Percentiles rank a stretch among this genome's conserved stretches.
Conservation (phyloP, 441 rosid species). For the Bocquillonia castaneifolia region DNA sequence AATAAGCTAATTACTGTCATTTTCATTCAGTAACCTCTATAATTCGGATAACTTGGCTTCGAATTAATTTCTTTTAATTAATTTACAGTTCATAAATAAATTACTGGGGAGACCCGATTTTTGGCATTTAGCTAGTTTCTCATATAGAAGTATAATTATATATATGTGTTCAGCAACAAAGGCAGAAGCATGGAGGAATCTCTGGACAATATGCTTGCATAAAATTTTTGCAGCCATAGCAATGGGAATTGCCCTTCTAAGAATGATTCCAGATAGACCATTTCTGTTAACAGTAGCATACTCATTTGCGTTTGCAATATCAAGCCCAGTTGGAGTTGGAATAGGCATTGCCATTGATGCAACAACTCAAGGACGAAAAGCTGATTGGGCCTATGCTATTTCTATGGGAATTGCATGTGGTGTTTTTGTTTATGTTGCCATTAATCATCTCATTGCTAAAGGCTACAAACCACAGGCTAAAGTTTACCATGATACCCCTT, state of each 20-base stretch:
- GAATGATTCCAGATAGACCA: slow-evolving; percentile 69
- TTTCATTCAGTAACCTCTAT: too few relatives aligned
- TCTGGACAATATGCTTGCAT: slow-evolving; percentile 74
- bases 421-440: slow-evolving; percentile 66
- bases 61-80: too few relatives aligned
- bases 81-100: too few relatives aligned
- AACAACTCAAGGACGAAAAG: slow-evolving; percentile 51
- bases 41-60: too few relatives aligned
- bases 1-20: too few relatives aligned
- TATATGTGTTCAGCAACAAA: background rate
- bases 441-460: slow-evolving; percentile 64
- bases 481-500: slow-evolving; percentile 44
- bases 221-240: slow-evolving; percentile 76
- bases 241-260: slow-evolving; percentile 77
- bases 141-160: background rate
- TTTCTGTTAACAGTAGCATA: slow-evolving; percentile 41
- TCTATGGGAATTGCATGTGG: slow-evolving; percentile 83
- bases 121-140: too few relatives aligned
- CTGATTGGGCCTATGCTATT: slow-evolving; percentile 66
- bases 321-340: slow-evolving; percentile 69
- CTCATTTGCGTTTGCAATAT: slow-evolving; percentile 69
- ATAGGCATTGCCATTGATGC: slow-evolving; percentile 68
- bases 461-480: slow-evolving; percentile 44
- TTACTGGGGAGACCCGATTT: too few relatives aligned
- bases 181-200: slow-evolving; percentile 68